Base-by-base conservation (phyloP, 495 filamentous ascomycete species). In the Endocarpon pusillum region DNA sequence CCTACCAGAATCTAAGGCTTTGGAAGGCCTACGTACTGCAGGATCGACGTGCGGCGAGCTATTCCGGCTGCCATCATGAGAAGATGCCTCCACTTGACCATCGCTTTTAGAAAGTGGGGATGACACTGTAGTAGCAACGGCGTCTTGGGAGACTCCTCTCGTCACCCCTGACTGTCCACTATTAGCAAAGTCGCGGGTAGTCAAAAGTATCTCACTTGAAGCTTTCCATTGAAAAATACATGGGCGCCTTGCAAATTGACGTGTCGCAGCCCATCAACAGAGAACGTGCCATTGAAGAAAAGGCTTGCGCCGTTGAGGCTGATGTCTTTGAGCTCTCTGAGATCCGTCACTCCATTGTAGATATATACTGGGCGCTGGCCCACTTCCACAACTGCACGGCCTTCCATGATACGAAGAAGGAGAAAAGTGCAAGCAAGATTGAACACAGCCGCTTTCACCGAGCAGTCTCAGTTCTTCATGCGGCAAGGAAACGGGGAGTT, bases 251-350 rank as follows among this genome's bases (percentile, higher is more conserved):
- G 5, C 12, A 31, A 31, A 6, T 31, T 31, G 5, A 31, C 28
- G 14, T 17, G 14, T 17, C 19, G 28, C 28, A 31, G 28, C 5
- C 14, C 4, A 4, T 5, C 19, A 14, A 14, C 5, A 14, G 14
- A n/a, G 12, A 5, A 31, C 7, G 28, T 15, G 5, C 28, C 28
- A 31, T 31, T 31, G 28, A 31, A 31, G 28, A 31, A 31, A 5
- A 31, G 12, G 28, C 5, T 31, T n/a, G 28, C 12, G 12, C 28
- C 28, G 5, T n/a, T 14, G 12, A 31, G 28, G 19, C 19, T 31
- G 12, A 17, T 14, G 5, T 17, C 12, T 31, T n/a, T 31, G 12
- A 31, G 19, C 7, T n/a, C 12, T 14, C 19, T 17, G 7, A 31
- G 28, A 14, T 31, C 28, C 7, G 12, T 31, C 12, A 15, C 12